Conservation (phyloP, 2,329 filamentous ascomycete species). For the Colletotrichum euphorbiae region DNA sequence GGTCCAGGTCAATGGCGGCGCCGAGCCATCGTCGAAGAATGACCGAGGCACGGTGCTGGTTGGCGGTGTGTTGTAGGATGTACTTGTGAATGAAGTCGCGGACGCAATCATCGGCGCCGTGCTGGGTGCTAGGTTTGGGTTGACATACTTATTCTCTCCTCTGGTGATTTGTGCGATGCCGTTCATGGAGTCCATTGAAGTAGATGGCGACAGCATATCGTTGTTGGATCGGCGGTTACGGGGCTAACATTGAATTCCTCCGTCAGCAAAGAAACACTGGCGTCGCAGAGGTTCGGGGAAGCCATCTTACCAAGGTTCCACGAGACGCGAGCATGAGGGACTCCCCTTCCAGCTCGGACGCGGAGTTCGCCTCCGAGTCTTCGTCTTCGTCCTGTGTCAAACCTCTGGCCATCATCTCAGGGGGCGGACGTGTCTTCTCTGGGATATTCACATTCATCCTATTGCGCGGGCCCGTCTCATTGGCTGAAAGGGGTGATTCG, state of each 20-base stretch:
- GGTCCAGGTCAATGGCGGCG: slow-evolving; percentile 87
- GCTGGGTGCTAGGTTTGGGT: slow-evolving; percentile 49
- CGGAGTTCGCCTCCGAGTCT: slow-evolving; percentile 85
- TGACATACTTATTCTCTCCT: slow-evolving; percentile 68
- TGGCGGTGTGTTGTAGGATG: slow-evolving; percentile 67
- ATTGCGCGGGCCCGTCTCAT: slow-evolving; percentile 88
- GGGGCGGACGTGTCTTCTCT: slow-evolving; percentile 88
- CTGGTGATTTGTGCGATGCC: slow-evolving; percentile 70
- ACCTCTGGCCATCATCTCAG: slow-evolving; percentile 90
- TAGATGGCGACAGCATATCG: slow-evolving; percentile 83
- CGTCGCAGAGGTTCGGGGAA: neutral
- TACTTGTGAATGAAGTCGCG: slow-evolving; percentile 72
- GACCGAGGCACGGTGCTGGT: slow-evolving; percentile 77
- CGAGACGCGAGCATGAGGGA: slow-evolving; percentile 75
- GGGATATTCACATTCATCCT: slow-evolving; percentile 89
- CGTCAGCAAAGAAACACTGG: slow-evolving; percentile 11
- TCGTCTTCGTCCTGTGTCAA: slow-evolving; percentile 88
- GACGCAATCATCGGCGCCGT: slow-evolving; percentile 65
- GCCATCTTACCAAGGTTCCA: slow-evolving; percentile 71
- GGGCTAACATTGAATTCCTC: slow-evolving; percentile 53
- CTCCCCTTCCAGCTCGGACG: slow-evolving; percentile 85
- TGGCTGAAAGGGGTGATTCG: slow-evolving; percentile 84
- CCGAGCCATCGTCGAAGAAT: slow-evolving; percentile 91
- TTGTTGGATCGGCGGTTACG: slow-evolving; percentile 74
- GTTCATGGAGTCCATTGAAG: slow-evolving; percentile 91